phyloP scores from a whole-genome alignment of 2,329 filamentous ascomycete species.

The Huntiella savannae region DNA sequence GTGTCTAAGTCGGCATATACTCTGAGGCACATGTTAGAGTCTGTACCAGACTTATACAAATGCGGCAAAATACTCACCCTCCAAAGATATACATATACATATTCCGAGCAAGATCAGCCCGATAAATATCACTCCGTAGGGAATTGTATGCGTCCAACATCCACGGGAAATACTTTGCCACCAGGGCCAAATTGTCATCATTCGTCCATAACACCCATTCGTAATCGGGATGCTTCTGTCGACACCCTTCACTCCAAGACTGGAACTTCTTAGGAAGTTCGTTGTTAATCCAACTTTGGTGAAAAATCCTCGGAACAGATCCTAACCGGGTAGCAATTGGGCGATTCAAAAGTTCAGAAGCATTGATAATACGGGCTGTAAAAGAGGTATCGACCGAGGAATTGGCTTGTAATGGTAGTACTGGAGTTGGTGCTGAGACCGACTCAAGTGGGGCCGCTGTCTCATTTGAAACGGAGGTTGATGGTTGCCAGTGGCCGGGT shows the following conservation, averaged over 20 bases:
- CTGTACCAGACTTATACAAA: background rate
- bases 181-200: conserved; percentile 19
- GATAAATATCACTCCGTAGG: conserved; percentile 18
- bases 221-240: conserved; percentile 17
- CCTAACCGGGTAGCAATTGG: conserved; percentile 9
- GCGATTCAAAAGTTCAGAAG: conserved; percentile 6
- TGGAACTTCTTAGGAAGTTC: conserved; percentile 16
- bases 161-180: conserved; percentile 18
- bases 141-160: conserved; percentile 16
- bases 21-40: conserved; percentile 7
- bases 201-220: conserved; percentile 22
- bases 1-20: conserved; percentile 19
- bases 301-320: conserved; percentile 21
- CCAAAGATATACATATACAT: conserved; percentile 22
- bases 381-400: background rate
- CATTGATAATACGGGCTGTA: conserved; percentile 1
- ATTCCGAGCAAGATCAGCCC: conserved; percentile 18
- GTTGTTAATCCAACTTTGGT: conserved; percentile 16
- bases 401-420: background rate
- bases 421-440: background rate
- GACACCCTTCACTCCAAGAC: conserved; percentile 18
- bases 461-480: background rate
- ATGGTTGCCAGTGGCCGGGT: conserved; percentile 1
- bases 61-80: conserved; percentile 13
- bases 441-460: background rate